Conservation (phyloP, 2,329 filamentous ascomycete genomes). For the Colletotrichum musicola region DNA sequence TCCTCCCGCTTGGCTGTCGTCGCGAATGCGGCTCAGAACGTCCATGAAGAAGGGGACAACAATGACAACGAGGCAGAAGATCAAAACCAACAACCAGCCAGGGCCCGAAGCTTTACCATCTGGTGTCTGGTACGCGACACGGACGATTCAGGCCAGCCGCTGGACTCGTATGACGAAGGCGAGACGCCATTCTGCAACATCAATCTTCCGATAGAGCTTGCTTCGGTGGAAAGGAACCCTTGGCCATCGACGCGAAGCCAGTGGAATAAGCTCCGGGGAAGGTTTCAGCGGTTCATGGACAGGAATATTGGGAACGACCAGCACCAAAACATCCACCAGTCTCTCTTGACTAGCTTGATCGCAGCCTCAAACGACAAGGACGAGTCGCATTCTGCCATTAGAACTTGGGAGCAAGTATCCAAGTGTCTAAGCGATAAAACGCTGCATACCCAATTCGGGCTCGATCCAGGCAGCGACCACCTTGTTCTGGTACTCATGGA, state of each 20-base stretch:
- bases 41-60: not conserved
- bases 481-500: slow-evolving; percentile 9
- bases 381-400: not conserved
- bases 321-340: slow-evolving; percentile 1
- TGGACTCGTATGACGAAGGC: not conserved
- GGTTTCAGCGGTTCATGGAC: not conserved
- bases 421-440: not conserved
- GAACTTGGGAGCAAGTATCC: slow-evolving; percentile 6
- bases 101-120: not conserved
- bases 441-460: not conserved
- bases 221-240: not conserved
- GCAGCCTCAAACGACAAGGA: not conserved
- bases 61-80: not conserved
- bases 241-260: not conserved
- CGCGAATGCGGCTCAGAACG: too few relatives aligned
- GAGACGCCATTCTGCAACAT: slow-evolving; percentile 2
- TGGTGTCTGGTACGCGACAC: slow-evolving; percentile 6
- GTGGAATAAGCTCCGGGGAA: not conserved
- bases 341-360: slow-evolving; percentile 6
- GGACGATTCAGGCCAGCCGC: not conserved
- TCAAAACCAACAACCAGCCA: not conserved
- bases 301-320: too few relatives aligned
- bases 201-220: not conserved
- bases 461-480: not conserved
- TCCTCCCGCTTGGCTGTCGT: too few relatives aligned